Evolutionary conservation across 2,329 filamentous ascomycete species (phyloP).

Genomic region (Keithomyces neogunnii): DNA sequence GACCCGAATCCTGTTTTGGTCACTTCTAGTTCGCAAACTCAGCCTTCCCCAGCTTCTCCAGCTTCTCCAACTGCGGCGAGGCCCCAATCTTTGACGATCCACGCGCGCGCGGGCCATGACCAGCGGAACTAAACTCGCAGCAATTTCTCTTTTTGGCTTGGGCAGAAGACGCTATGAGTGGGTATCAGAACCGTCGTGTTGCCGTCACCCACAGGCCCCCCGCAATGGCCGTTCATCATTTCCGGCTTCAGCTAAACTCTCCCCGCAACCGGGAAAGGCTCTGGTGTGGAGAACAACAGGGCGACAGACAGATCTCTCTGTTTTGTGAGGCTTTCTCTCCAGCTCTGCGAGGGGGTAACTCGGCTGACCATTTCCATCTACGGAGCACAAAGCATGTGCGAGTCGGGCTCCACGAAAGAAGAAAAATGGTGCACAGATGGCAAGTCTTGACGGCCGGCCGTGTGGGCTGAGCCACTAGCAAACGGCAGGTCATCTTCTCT

Average conservation of each 20-base stretch:
- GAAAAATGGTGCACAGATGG: not conserved
- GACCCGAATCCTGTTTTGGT: not conserved
- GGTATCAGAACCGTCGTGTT: not conserved
- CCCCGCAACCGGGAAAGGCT: not conserved
- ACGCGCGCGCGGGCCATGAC: conserved; percentile 5
- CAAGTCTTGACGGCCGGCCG: not conserved
- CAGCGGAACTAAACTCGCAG: conserved; percentile 7
- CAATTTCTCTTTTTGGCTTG: conserved; percentile 5
- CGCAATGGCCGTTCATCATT: not conserved
- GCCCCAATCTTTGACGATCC: not conserved
- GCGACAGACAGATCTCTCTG: not conserved
- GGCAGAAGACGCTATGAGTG: conserved; percentile 4
- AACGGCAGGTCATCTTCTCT: not conserved
- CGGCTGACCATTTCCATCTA: not conserved
- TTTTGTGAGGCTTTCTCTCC: not conserved
- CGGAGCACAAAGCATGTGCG: conserved; percentile 1
- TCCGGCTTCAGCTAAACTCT: not conserved
- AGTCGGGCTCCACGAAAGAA: too few species aligned
- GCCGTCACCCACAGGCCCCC: not conserved
- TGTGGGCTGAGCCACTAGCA: not conserved
- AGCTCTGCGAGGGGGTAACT: not conserved
- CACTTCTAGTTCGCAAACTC: not conserved
- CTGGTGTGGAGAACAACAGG: not conserved
- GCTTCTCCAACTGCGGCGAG: not conserved
- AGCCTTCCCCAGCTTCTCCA: conserved; percentile 3